Conservation (phyloP, 2,329 filamentous ascomycete species). For the Herpomyces periplanetae region DNA sequence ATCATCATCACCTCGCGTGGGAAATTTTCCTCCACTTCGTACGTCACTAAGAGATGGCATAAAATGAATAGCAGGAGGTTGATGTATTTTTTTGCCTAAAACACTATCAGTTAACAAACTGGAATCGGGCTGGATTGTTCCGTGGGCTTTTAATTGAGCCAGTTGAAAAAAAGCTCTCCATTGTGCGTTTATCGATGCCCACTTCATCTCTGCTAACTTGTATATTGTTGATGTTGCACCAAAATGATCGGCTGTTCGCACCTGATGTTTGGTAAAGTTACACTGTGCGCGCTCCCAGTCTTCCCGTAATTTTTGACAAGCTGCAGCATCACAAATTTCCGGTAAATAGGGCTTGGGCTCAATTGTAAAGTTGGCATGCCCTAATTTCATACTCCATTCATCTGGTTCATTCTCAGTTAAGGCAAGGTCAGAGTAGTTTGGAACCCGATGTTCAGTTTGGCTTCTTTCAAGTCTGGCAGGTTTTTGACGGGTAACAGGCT, state of each 20-base stretch:
- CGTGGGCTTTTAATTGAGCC: slow-evolving; percentile 12
- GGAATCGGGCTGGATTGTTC: too few relatives aligned
- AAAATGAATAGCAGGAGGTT: slow-evolving; percentile 16
- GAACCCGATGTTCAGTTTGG: slow-evolving; percentile 10
- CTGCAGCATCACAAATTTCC: slow-evolving; percentile 16
- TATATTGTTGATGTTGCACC: slow-evolving; percentile 64
- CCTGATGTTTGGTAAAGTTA: slow-evolving; percentile 62
- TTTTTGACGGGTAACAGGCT: slow-evolving; percentile 20
- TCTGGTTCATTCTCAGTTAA: slow-evolving; percentile 24
- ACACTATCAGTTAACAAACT: too few relatives aligned
- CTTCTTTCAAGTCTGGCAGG: slow-evolving; percentile 8
- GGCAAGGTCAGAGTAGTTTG: slow-evolving; percentile 16
- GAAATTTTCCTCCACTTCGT: slow-evolving; percentile 36
- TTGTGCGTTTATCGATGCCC: slow-evolving; percentile 31
- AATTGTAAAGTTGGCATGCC: slow-evolving; percentile 77
- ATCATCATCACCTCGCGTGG: slow-evolving; percentile 49
- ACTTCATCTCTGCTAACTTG: slow-evolving; percentile 49
- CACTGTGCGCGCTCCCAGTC: slow-evolving; percentile 50
- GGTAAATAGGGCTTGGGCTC: slow-evolving; percentile 39
- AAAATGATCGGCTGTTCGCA: slow-evolving; percentile 60
- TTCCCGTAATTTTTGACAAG: slow-evolving; percentile 22
- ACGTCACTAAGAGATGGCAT: slow-evolving; percentile 28
- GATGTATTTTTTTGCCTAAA: too few relatives aligned
- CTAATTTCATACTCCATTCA: slow-evolving; percentile 45
- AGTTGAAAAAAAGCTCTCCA: slow-evolving; percentile 33